Evolutionary conservation across 441 rosid genomes (phyloP).

Genomic region (Aleurites moluccanus): DNA sequence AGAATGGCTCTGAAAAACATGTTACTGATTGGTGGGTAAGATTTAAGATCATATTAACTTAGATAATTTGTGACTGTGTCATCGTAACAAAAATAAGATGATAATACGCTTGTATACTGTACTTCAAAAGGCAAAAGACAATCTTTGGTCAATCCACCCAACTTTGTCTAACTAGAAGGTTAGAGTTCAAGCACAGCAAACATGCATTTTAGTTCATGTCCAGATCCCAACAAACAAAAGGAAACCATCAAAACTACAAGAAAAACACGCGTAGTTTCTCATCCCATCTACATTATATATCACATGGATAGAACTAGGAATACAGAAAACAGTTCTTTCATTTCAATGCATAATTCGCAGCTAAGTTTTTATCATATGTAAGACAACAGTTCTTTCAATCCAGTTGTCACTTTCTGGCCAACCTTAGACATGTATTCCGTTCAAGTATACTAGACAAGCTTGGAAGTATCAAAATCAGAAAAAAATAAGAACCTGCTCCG

Average conservation of each 20-base stretch:
- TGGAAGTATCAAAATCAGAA: background rate
- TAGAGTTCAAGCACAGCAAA: background rate
- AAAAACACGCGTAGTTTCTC: background rate
- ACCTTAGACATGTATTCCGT: background rate
- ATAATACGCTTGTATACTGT: too few relatives aligned
- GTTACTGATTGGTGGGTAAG: background rate
- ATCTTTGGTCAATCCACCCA: background rate
- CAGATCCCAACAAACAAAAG: background rate
- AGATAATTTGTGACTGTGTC: background rate
- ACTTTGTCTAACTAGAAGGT: background rate
- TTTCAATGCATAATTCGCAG: background rate
- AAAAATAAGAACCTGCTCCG: slow-evolving; percentile 78
- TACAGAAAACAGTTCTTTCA: background rate
- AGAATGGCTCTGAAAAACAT: background rate
- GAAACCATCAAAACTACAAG: background rate
- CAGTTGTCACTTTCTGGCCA: background rate
- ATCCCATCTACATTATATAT: background rate
- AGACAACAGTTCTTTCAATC: background rate
- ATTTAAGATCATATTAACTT: background rate
- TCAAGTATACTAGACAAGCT: background rate
- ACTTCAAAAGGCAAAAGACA: too few relatives aligned
- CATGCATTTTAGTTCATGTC: background rate
- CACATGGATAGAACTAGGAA: background rate
- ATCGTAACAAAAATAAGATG: too few relatives aligned
- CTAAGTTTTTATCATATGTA: background rate